Conservation (phyloP, 306 rosid species). For the Sophora flavescens region DNA sequence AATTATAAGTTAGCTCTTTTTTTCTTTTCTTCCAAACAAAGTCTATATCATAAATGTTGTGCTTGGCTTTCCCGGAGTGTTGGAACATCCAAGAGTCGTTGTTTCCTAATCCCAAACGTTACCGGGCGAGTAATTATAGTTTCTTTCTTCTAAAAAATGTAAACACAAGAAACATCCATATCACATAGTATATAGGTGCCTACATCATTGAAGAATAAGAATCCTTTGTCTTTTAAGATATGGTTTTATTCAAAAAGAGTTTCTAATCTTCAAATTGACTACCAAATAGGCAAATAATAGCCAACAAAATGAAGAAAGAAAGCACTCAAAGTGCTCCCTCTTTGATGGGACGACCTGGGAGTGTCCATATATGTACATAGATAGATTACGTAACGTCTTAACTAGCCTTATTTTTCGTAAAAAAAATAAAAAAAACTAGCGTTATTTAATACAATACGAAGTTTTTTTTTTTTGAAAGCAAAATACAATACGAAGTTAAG, state of each 20-base stretch:
- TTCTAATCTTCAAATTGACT: conserved; percentile 15
- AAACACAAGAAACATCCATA: neutral
- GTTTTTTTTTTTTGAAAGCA: too few relatives aligned
- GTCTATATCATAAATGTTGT: neutral
- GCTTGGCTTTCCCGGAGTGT: neutral
- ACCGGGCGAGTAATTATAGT: conserved; percentile 9
- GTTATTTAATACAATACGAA: neutral
- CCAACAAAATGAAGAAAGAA: conserved; percentile 29
- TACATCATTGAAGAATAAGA: conserved; percentile 13
- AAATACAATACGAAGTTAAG: neutral
- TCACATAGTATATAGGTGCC: neutral
- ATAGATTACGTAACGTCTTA: neutral
- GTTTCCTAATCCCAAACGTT: neutral
- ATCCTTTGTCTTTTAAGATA: neutral
- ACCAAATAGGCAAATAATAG: conserved; percentile 28
- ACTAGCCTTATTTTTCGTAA: neutral
- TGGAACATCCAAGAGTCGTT: neutral
- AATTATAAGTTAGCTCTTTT: too few relatives aligned
- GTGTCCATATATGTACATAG: conserved; percentile 29
- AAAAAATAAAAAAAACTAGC: too few relatives aligned
- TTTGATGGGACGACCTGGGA: conserved; percentile 12
- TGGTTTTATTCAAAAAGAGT: conserved; percentile 8
- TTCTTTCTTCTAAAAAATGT: neutral
- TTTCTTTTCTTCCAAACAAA: too few relatives aligned
- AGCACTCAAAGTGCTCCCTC: conserved; percentile 7